These are phyloP conservation scores for Teratosphaeria epicoccoides DNA, from an alignment of 2,329 filamentous ascomycete species.

Conservation along the genomic window DNA sequence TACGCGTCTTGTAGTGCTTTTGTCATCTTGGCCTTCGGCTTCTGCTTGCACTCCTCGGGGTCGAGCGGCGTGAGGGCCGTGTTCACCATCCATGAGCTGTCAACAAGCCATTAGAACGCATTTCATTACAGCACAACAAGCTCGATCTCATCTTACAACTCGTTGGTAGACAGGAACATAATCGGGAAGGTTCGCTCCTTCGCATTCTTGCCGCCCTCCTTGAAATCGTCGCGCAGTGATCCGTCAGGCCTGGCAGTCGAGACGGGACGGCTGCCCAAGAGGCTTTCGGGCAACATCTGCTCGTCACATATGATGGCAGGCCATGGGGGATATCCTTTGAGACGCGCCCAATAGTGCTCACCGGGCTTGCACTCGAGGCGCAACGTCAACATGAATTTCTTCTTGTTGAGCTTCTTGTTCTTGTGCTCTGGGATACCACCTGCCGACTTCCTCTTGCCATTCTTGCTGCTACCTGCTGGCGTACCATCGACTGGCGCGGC, in stretches of 20 bases:
- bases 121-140: neutral
- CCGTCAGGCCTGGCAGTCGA: slow-evolving; percentile 74
- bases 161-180: slow-evolving; percentile 91
- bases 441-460: slow-evolving; percentile 48
- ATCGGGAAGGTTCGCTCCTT: slow-evolving; percentile 82
- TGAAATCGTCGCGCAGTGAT: slow-evolving; percentile 75
- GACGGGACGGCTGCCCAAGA: slow-evolving; percentile 70
- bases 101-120: slow-evolving; percentile 5
- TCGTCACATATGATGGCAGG: slow-evolving; percentile 90
- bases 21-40: slow-evolving; percentile 61
- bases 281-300: slow-evolving; percentile 72
- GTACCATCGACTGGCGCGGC: slow-evolving; percentile 14
- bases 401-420: slow-evolving; percentile 73
- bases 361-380: slow-evolving; percentile 73
- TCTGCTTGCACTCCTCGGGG: slow-evolving; percentile 54
- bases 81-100: slow-evolving; percentile 84
- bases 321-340: slow-evolving; percentile 93
- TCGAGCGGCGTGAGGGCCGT: slow-evolving; percentile 70
- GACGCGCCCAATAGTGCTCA: slow-evolving; percentile 81
- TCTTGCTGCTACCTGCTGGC: slow-evolving; percentile 19
- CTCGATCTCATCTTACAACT: slow-evolving; percentile 64
- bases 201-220: slow-evolving; percentile 75
- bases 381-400: slow-evolving; percentile 61
- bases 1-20: slow-evolving; percentile 74
- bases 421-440: slow-evolving; percentile 55